Conservation (phyloP, 495 filamentous ascomycete species). For the Daldinia concentrica region DNA sequence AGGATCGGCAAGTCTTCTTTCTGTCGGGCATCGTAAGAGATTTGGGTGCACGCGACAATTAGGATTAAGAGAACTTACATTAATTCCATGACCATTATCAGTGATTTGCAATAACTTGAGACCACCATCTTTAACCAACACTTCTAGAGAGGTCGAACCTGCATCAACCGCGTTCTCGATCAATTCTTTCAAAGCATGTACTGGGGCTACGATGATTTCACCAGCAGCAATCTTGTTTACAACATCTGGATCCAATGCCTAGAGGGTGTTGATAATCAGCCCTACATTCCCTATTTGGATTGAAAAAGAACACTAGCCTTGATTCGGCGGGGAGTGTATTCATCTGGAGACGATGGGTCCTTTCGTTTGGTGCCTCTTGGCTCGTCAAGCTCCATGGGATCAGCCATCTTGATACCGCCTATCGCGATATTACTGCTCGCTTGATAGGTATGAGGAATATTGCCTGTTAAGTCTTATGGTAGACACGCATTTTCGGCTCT, state of each 20-base stretch:
- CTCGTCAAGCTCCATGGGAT: slow-evolving; percentile 57
- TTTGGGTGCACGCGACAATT: background rate
- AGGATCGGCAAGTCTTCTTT: slow-evolving; percentile 92
- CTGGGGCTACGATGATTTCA: slow-evolving; percentile 97
- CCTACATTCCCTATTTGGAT: background rate
- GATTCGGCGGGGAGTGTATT: slow-evolving; percentile 71
- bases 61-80: slow-evolving; percentile 63
- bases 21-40: slow-evolving; percentile 55
- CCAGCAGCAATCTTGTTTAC: slow-evolving; percentile 99
- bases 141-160: slow-evolving; percentile 88
- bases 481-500: slow-evolving; percentile 7
- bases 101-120: slow-evolving; percentile 97
- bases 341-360: slow-evolving; percentile 55
- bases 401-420: slow-evolving; percentile 49
- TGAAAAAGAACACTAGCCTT: slow-evolving; percentile 53
- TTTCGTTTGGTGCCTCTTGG: slow-evolving; percentile 72
- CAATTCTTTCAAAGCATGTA: slow-evolving; percentile 96
- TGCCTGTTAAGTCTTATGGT: background rate
- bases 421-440: slow-evolving; percentile 30
- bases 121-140: slow-evolving; percentile 95
- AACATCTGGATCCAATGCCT: slow-evolving; percentile 94
- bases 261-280: slow-evolving; percentile 25
- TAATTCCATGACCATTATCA: slow-evolving; percentile 96
- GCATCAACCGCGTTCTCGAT: slow-evolving; percentile 99
- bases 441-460: background rate